Conservation (phyloP, 129 eudicot species). For the sunflower (Helianthus annuus) region HanXRQr2.0-SUNRISE NC_035435.2:17245280-17245779, state of each 20-base stretch:
- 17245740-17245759: slow-evolving; percentile 17
- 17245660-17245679: neutral
- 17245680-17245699: slow-evolving; percentile 41
- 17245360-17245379: slow-evolving; percentile 31
- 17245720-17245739: neutral
- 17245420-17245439: neutral
- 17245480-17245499: slow-evolving; percentile 1
- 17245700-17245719: slow-evolving; percentile 13
- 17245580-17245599: slow-evolving; percentile 21
- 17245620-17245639: neutral
- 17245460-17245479: slow-evolving; percentile 1
- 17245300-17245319: slow-evolving; percentile 56
- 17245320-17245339: slow-evolving; percentile 40
- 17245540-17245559: slow-evolving; percentile 1
- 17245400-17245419: slow-evolving; percentile 11
- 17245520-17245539: slow-evolving; percentile 3
- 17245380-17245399: slow-evolving; percentile 29
- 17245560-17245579: neutral
- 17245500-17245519: too few relatives aligned
- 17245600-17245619: neutral
- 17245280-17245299: slow-evolving; percentile 64
- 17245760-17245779: slow-evolving; percentile 2
- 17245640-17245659: slow-evolving; percentile 16
- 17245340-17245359: slow-evolving; percentile 39
- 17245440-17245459: slow-evolving; percentile 28